phyloP scores from a whole-genome alignment of 2,329 filamentous ascomycete species.

The Talaromyces sp. region DNA sequence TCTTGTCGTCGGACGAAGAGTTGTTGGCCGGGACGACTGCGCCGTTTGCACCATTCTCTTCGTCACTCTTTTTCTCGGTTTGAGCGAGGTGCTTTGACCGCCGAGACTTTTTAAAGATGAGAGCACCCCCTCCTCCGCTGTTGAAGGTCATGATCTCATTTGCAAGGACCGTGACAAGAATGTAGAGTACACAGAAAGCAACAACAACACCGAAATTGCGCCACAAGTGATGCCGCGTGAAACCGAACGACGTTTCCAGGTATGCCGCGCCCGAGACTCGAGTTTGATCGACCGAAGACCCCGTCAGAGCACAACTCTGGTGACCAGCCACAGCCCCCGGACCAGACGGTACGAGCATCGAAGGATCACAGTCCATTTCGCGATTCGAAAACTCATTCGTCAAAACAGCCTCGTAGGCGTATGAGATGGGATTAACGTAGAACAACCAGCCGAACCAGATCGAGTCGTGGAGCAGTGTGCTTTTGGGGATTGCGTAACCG shows the following conservation, averaged over 20 bases:
- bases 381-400: slow-evolving; percentile 61
- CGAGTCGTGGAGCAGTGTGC: slow-evolving; percentile 54
- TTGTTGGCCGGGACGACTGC: not conserved
- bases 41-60: slow-evolving; percentile 9
- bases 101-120: slow-evolving; percentile 64
- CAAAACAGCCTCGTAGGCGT: slow-evolving; percentile 65
- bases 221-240: slow-evolving; percentile 57
- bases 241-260: slow-evolving; percentile 53
- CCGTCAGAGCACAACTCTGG: slow-evolving; percentile 61
- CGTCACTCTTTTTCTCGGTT: slow-evolving; percentile 24
- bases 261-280: slow-evolving; percentile 55
- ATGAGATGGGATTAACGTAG: slow-evolving; percentile 53
- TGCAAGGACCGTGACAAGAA: slow-evolving; percentile 65
- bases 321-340: slow-evolving; percentile 53
- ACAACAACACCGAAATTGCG: slow-evolving; percentile 76
- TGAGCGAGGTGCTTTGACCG: slow-evolving; percentile 41
- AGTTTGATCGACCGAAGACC: slow-evolving; percentile 51
- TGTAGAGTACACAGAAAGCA: slow-evolving; percentile 70
- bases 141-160: slow-evolving; percentile 66
- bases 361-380: slow-evolving; percentile 56
- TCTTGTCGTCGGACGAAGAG: slow-evolving; percentile 4
- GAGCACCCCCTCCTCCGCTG: slow-evolving; percentile 60
- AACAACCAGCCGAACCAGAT: slow-evolving; percentile 63
- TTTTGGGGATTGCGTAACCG: slow-evolving; percentile 66
- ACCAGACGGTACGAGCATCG: slow-evolving; percentile 55